phyloP scores from a whole-genome alignment of 2,329 filamentous ascomycete genomes.

The Fusarium sublunatum region DNA sequence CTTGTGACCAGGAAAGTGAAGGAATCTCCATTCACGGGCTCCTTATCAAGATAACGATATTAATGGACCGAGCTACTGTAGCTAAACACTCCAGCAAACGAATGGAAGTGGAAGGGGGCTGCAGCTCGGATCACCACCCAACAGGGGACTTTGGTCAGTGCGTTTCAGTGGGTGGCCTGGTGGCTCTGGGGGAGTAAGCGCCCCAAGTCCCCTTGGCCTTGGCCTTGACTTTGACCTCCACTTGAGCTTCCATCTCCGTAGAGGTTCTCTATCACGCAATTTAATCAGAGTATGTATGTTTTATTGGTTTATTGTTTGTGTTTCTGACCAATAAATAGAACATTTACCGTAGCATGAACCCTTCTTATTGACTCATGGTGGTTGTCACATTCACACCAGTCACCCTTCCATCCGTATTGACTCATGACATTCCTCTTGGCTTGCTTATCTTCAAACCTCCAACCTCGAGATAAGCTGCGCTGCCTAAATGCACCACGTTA shows the following conservation, averaged over 20 bases:
- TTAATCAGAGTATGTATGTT: not conserved
- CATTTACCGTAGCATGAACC: not conserved
- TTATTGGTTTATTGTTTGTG: not conserved
- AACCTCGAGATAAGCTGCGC: conserved; percentile 23
- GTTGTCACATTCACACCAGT: conserved; percentile 26
- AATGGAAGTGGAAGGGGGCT: not conserved
- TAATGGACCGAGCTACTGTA: conserved; percentile 7
- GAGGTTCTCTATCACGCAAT: conserved; percentile 31
- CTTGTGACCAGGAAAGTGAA: conserved; percentile 14
- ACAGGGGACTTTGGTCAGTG: conserved; percentile 25
- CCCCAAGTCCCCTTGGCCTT: not conserved
- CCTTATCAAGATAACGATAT: conserved; percentile 20
- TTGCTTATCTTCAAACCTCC: not conserved
- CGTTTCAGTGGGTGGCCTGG: conserved; percentile 17
- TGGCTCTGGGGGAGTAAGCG: conserved; percentile 14
- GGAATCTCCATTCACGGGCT: not conserved
- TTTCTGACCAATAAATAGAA: not conserved
- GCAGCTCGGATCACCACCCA: conserved; percentile 17
- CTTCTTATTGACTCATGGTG: conserved; percentile 26
- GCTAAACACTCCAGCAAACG: conserved; percentile 18
- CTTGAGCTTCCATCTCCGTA: conserved; percentile 19
- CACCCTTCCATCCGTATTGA: conserved; percentile 29
- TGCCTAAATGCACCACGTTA: conserved; percentile 22
- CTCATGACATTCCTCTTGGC: conserved; percentile 25
- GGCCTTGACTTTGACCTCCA: not conserved